A percentile compares a stretch with the other conserved stretches of the same genome.
These are phyloP conservation scores for Punica granatum DNA, from an alignment of 345 rosid species.

Conservation along the genomic window DNA sequence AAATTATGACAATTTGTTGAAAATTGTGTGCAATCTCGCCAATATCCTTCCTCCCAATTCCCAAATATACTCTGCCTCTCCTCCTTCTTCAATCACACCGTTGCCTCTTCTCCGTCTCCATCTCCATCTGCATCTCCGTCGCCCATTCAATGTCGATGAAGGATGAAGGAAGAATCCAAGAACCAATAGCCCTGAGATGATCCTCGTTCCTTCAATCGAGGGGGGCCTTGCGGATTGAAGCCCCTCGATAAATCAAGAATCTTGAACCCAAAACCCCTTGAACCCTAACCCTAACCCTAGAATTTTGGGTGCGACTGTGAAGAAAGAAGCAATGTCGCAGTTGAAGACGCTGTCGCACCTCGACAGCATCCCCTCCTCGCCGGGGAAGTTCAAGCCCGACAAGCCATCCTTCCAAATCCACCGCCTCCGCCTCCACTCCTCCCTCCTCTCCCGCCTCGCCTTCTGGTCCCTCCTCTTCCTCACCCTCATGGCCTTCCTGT, in stretches of 20 bases:
- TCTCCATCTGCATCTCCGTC: not conserved
- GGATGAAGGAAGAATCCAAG: not conserved
- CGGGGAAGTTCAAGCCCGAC: slow-evolving; percentile 41
- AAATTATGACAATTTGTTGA: too few species aligned
- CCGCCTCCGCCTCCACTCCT: slow-evolving; percentile 27
- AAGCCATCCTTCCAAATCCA: slow-evolving; percentile 16
- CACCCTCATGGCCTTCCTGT: slow-evolving; percentile 28
- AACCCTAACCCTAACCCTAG: not conserved
- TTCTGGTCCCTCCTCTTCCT: slow-evolving; percentile 30
- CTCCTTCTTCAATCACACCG: not conserved
- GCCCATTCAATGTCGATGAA: not conserved
- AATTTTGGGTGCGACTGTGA: not conserved
- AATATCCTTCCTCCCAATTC: too few species aligned
- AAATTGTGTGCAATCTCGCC: too few species aligned
- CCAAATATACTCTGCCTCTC: not conserved
- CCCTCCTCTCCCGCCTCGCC: slow-evolving; percentile 21
- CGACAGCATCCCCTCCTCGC: slow-evolving; percentile 32
- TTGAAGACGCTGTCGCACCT: slow-evolving; percentile 21
- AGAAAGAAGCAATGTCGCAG: slow-evolving; percentile 1
- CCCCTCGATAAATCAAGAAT: not conserved
- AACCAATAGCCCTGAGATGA: not conserved
- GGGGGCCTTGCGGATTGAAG: not conserved
- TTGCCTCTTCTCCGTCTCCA: not conserved
- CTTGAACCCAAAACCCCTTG: not conserved
- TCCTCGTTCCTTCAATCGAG: not conserved